A percentile compares a stretch with the other conserved stretches of the same genome.
Conservation (phyloP, 2,329 filamentous ascomycete species). For the Aspergillus sp. region DNA sequence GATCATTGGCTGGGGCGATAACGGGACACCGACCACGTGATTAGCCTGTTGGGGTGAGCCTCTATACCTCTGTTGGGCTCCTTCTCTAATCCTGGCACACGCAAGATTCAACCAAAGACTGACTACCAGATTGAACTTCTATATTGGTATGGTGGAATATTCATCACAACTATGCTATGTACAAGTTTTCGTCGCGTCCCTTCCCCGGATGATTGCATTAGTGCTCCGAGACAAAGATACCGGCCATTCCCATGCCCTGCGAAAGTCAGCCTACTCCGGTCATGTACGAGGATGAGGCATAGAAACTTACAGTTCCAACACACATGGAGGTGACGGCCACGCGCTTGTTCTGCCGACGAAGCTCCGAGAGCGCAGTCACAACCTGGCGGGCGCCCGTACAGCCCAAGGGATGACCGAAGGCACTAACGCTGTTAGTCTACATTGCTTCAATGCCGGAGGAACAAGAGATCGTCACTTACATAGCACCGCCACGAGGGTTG, state of each 20-base stretch:
- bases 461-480: conserved; percentile 43
- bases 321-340: conserved; percentile 92
- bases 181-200: background rate
- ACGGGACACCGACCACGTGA: background rate
- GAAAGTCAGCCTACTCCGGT: background rate
- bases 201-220: conserved; percentile 12
- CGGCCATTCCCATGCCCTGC: conserved; percentile 72
- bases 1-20: background rate
- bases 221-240: conserved; percentile 89
- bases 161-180: background rate
- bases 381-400: conserved; percentile 91
- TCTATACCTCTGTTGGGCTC: too few species aligned
- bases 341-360: conserved; percentile 74
- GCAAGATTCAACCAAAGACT: background rate
- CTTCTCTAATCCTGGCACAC: background rate
- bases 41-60: background rate
- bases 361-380: conserved; percentile 80
- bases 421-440: conserved; percentile 39
- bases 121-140: background rate
- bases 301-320: conserved; percentile 72
- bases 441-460: background rate
- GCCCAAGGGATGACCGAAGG: conserved; percentile 88
- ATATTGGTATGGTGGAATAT: background rate
- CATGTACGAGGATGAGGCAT: background rate
- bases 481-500: conserved; percentile 91